phyloP scores from a whole-genome alignment of 2,329 filamentous ascomycete species.

The Trichoderma sp. region DNA sequence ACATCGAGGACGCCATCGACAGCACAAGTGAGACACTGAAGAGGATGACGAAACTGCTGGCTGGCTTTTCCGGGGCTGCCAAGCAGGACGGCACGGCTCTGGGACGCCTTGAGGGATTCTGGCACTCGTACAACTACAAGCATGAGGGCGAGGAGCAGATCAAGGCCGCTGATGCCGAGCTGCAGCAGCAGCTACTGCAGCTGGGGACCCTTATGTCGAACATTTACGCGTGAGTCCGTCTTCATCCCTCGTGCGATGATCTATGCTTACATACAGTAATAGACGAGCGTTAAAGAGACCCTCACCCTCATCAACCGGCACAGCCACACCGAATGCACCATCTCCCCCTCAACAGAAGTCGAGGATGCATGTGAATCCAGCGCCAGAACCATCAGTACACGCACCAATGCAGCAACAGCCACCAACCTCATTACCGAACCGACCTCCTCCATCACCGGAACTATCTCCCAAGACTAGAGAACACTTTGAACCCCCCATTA shows the following conservation, averaged over 20 bases:
- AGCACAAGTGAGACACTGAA: constrained; percentile 35
- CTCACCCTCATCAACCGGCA: constrained; percentile 29
- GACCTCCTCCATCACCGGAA: constrained; percentile 20
- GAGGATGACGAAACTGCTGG: constrained; percentile 39
- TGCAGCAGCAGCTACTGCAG: constrained; percentile 37
- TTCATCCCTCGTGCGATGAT: too few species aligned
- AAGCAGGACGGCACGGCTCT: constrained; percentile 32
- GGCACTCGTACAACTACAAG: constrained; percentile 41
- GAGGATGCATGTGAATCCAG: background rate
- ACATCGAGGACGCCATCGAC: constrained; percentile 38
- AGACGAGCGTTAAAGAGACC: constrained; percentile 40
- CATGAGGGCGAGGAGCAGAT: constrained; percentile 40
- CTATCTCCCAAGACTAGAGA: constrained; percentile 9
- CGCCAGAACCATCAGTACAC: background rate
- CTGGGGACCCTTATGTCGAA: constrained; percentile 40
- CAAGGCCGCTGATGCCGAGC: constrained; percentile 36
- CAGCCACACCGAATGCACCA: constrained; percentile 16
- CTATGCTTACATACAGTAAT: background rate
- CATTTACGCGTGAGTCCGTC: constrained; percentile 39
- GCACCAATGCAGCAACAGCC: constrained; percentile 1
- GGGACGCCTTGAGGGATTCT: constrained; percentile 37
- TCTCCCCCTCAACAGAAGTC: background rate
- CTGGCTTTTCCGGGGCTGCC: constrained; percentile 35
- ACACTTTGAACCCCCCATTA: background rate
- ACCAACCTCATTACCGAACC: background rate